phyloP scores from a whole-genome alignment of 2,329 filamentous ascomycete species.

The Ophiostoma pallidulum region DNA sequence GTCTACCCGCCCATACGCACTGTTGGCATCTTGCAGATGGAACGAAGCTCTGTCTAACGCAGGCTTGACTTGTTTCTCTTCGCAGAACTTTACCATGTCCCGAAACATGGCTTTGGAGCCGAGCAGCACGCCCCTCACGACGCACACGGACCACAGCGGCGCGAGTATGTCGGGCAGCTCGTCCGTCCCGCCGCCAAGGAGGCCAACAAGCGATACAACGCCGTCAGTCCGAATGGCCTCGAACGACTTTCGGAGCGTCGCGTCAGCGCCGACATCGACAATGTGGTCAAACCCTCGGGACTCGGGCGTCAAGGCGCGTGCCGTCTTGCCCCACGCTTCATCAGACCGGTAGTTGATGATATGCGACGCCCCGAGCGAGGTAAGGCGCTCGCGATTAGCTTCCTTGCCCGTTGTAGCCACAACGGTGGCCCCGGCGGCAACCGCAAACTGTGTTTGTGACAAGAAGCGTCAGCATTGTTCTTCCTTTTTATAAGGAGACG shows the following conservation, averaged over 20 bases:
- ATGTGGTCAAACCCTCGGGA: conserved; percentile 42
- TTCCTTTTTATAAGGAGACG: too few relatives aligned
- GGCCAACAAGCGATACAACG: conserved; percentile 31
- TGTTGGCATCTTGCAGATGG: conserved; percentile 27
- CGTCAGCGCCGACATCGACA: conserved; percentile 46
- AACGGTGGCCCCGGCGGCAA: conserved; percentile 43
- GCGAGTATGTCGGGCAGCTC: conserved; percentile 44
- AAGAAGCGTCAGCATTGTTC: too few relatives aligned
- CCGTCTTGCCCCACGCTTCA: conserved; percentile 44
- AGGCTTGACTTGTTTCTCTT: conserved; percentile 33
- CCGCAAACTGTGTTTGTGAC: conserved; percentile 40
- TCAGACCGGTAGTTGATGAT: conserved; percentile 48
- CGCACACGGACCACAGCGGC: conserved; percentile 30
- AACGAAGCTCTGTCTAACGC: conserved; percentile 31
- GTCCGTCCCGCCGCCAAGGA: conserved; percentile 32
- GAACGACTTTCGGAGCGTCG: conserved; percentile 36
- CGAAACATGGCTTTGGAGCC: conserved; percentile 31
- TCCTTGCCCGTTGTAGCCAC: conserved; percentile 47
- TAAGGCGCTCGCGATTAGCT: conserved; percentile 42
- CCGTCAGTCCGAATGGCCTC: conserved; percentile 25
- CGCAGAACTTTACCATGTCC: conserved; percentile 34
- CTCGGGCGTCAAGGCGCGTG: conserved; percentile 36
- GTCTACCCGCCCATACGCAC: conserved; percentile 47
- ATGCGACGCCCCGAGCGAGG: conserved; percentile 43
- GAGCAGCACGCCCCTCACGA: conserved; percentile 33